Conservation (phyloP, 495 filamentous ascomycete species). For the Annulohypoxylon bovei region DNA sequence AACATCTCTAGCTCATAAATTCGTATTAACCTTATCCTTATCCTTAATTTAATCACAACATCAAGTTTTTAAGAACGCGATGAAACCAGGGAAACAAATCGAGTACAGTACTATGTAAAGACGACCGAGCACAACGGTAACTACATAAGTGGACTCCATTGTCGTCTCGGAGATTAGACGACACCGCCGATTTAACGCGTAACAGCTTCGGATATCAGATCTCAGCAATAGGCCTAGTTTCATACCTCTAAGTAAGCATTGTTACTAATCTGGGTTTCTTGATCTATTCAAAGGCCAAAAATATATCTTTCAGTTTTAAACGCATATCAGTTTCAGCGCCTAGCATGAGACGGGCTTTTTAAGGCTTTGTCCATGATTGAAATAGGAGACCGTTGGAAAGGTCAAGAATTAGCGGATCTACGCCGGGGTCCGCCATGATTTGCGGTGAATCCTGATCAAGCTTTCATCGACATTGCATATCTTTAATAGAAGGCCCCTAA, state of each 20-base stretch:
- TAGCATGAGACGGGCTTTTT: constrained; percentile 13
- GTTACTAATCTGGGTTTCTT: neutral
- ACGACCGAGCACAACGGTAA: neutral
- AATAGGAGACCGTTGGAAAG: constrained; percentile 3
- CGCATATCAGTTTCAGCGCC: constrained; percentile 34
- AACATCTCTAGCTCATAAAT: constrained; percentile 11
- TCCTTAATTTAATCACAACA: constrained; percentile 1
- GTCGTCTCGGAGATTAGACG: constrained; percentile 15
- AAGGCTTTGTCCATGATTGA: neutral
- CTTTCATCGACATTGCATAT: constrained; percentile 8
- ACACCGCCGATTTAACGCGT: neutral
- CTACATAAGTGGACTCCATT: neutral
- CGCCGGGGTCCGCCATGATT: constrained; percentile 26
- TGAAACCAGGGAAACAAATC: constrained; percentile 2
- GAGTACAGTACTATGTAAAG: neutral
- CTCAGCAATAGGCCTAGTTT: constrained; percentile 6
- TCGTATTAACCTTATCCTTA: constrained; percentile 13
- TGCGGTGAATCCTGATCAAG: constrained; percentile 18
- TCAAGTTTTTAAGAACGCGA: neutral
- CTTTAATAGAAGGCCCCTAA: neutral
- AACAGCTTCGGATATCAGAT: constrained; percentile 8
- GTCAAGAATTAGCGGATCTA: constrained; percentile 36
- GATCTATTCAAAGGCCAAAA: neutral
- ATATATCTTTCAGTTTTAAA: neutral
- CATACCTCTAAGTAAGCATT: constrained; percentile 7